Base-by-base conservation (phyloP, 768 basidiomycete species). In the Tulasnella sp. region DNA sequence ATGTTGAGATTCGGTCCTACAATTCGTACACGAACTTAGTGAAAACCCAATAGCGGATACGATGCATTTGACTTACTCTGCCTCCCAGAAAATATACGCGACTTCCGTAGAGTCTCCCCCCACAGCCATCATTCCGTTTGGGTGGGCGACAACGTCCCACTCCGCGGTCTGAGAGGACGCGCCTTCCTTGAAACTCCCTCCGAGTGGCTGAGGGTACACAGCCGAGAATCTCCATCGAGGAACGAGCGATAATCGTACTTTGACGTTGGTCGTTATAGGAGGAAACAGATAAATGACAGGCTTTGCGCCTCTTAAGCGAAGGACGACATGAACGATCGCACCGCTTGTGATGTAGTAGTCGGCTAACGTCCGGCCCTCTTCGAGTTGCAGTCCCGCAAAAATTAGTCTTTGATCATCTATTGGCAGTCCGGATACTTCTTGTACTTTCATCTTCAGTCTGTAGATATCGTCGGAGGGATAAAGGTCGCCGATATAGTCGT, bases 141-240 rank as follows among this genome's bases (percentile, higher is more conserved):
- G 58, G 12, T 62, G 58, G 27, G 58, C 58, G 58, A 62, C 27
- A 12, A 62, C 58, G 10, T 62, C 27, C 58, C 58, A 62, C 3
- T 62, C 58, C 7, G 58, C 58, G 58, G 5, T n/a, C n/a, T 62
- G 58, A 9, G 58, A n/a, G 1, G 21, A 62, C 27, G 8, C 24
- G 7, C 58, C 58, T n/a, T 34, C 68, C 9, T 71, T 77, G 36
- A 58, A 71, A 18, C 39, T 27, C 24, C 38, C 38, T 27, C n/a
- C 19, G 7, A 44, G 9, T 6, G 34, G 34, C 19, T 34, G 42
- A 27, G 86, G 87, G 80, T 87, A 86, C 6, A 86, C 81, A 0
- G 83, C 83, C 4, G 85, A 86, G 62, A 87, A 85, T 12, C 80
- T 62, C 86, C 86, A 86, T 34, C 85, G 80, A 24, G 83, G 83